Conservation (phyloP, 2,329 filamentous ascomycete species). For the Pyrenophora seminiperda region DNA sequence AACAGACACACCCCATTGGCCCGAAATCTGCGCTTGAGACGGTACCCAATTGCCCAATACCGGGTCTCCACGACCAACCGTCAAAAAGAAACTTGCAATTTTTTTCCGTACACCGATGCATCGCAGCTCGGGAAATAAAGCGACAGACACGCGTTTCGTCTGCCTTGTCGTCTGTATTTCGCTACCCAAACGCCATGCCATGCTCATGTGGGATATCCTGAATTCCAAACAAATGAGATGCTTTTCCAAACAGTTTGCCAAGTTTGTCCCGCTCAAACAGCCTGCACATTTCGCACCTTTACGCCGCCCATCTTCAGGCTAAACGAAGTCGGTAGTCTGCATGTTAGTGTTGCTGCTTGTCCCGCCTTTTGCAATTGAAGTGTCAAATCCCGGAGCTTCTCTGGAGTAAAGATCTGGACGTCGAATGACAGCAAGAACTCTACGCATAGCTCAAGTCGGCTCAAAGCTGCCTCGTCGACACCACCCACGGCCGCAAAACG, state of each 20-base stretch:
- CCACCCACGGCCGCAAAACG: conserved; percentile 88
- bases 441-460: conserved; percentile 79
- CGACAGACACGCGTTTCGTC: too few species aligned
- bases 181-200: conserved; percentile 30
- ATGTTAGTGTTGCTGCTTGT: conserved; percentile 44
- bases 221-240: conserved; percentile 21
- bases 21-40: neutral
- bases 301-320: conserved; percentile 36
- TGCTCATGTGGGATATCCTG: conserved; percentile 33
- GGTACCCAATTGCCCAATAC: conserved; percentile 10
- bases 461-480: conserved; percentile 80
- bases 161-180: conserved; percentile 14
- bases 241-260: neutral
- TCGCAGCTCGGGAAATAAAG: neutral
- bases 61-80: conserved; percentile 17
- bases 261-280: conserved; percentile 7
- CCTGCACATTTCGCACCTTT: conserved; percentile 33
- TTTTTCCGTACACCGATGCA: conserved; percentile 2
- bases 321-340: conserved; percentile 43
- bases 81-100: conserved; percentile 9
- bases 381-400: conserved; percentile 43
- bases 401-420: conserved; percentile 45
- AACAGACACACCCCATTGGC: neutral
- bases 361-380: conserved; percentile 47
- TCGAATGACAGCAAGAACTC: conserved; percentile 54